A percentile compares a stretch with the other conserved stretches of the same genome.
Conservation (phyloP, 1,284 basidiomycete species). For the Cystobasidium slooffiae region DNA sequence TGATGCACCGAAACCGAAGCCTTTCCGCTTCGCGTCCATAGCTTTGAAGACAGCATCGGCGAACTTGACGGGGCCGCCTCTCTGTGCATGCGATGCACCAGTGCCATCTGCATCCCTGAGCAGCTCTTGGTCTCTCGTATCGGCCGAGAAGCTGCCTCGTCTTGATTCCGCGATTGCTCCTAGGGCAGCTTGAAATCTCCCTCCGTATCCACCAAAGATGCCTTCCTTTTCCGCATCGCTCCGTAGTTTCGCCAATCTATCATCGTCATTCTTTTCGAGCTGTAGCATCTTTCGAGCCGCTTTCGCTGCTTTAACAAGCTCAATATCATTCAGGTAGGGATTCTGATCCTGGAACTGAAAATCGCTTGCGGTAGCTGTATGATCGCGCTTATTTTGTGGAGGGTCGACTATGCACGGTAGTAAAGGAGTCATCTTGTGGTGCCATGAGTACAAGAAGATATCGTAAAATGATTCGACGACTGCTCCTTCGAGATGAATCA, state of each 20-base stretch:
- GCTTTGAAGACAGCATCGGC: slow-evolving; percentile 38
- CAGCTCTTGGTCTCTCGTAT: slow-evolving; percentile 19
- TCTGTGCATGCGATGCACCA: neutral
- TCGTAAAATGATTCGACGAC: slow-evolving; percentile 75
- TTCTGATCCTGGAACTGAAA: slow-evolving; percentile 65
- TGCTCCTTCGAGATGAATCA: slow-evolving; percentile 69
- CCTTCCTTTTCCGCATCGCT: slow-evolving; percentile 45
- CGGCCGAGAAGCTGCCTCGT: slow-evolving; percentile 33
- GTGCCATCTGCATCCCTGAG: slow-evolving; percentile 5
- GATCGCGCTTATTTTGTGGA: slow-evolving; percentile 10
- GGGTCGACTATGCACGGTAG: slow-evolving; percentile 62
- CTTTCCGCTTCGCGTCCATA: slow-evolving; percentile 30
- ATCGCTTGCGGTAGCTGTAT: slow-evolving; percentile 47
- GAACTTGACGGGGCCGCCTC: neutral
- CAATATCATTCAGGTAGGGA: slow-evolving; percentile 60
- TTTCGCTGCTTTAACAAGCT: slow-evolving; percentile 60
- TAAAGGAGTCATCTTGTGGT: slow-evolving; percentile 64
- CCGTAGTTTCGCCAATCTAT: slow-evolving; percentile 21
- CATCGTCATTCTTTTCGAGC: slow-evolving; percentile 55
- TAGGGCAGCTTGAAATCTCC: slow-evolving; percentile 29
- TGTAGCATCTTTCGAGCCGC: slow-evolving; percentile 59
- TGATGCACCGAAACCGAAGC: slow-evolving; percentile 1
- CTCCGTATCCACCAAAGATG: slow-evolving; percentile 13
- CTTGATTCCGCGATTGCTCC: slow-evolving; percentile 33
- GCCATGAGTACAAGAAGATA: slow-evolving; percentile 70